These are phyloP conservation scores for Penicillium sp. DNA, from an alignment of 2,329 filamentous ascomycete genomes.

Conservation along the genomic window DNA sequence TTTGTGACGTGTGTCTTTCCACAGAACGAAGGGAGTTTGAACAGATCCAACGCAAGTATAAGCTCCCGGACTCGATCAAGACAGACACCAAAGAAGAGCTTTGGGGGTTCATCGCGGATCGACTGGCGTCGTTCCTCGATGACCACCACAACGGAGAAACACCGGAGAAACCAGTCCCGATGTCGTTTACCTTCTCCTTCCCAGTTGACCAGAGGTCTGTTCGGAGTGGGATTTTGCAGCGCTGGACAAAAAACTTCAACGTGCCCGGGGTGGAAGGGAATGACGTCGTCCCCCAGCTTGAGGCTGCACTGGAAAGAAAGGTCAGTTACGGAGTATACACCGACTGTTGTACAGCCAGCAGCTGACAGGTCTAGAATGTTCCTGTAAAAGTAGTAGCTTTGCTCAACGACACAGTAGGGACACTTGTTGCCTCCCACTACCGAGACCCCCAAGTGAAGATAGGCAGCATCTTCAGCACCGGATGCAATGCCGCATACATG, in stretches of 20 bases:
- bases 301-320: conserved; percentile 67
- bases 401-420: conserved; percentile 93
- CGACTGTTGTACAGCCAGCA: not conserved
- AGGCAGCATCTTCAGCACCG: conserved; percentile 93
- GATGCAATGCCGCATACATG: conserved; percentile 95
- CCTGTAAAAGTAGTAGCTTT: conserved; percentile 83
- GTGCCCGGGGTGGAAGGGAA: conserved; percentile 83
- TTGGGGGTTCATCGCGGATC: conserved; percentile 86
- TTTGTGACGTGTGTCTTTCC: conserved; percentile 80
- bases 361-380: conserved; percentile 58
- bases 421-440: conserved; percentile 88
- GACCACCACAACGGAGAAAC: conserved; percentile 62
- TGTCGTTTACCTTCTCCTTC: conserved; percentile 90
- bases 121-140: conserved; percentile 75
- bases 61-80: conserved; percentile 81
- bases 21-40: conserved; percentile 78
- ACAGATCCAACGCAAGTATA: conserved; percentile 85
- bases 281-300: conserved; percentile 81
- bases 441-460: conserved; percentile 83
- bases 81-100: conserved; percentile 73
- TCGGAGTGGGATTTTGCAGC: conserved; percentile 79
- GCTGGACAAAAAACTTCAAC: conserved; percentile 92
- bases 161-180: conserved; percentile 54
- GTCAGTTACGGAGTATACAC: conserved; percentile 39
- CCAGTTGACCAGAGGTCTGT: conserved; percentile 83